These are phyloP conservation scores for Monosporascus sp. DNA, from an alignment of 2,329 filamentous ascomycete genomes.

Conservation along the genomic window DNA sequence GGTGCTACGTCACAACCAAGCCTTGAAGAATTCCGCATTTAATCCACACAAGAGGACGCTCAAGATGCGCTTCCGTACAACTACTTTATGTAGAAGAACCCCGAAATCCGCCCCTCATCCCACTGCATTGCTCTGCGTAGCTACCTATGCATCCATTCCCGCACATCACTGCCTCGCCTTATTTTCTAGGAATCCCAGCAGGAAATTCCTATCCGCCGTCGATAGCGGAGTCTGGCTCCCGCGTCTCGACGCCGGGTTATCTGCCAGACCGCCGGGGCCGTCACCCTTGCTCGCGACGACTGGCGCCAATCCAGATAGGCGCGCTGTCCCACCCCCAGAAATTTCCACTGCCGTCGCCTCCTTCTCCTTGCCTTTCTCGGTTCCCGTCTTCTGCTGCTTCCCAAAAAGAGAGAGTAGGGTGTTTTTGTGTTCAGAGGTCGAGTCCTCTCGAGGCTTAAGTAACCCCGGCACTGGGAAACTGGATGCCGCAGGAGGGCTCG, in stretches of 20 bases:
- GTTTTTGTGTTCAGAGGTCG: slow-evolving; percentile 37
- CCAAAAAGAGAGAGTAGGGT: slow-evolving; percentile 59
- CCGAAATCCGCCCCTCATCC: no score
- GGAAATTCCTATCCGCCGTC: slow-evolving; percentile 67
- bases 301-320: slow-evolving; percentile 37
- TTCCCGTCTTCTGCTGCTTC: slow-evolving; percentile 32
- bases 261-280: slow-evolving; percentile 11
- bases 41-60: no score
- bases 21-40: no score
- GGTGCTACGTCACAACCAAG: no score
- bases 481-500: slow-evolving; percentile 22
- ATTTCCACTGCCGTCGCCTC: slow-evolving; percentile 21
- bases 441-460: slow-evolving; percentile 28
- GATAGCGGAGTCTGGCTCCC: slow-evolving; percentile 53
- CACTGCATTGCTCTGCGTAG: background rate
- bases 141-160: background rate
- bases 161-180: slow-evolving; percentile 26
- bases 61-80: no score
- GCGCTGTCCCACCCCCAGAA: slow-evolving; percentile 12
- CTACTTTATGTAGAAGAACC: no score
- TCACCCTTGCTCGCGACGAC: slow-evolving; percentile 36
- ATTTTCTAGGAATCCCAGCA: slow-evolving; percentile 68
- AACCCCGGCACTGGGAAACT: slow-evolving; percentile 21
- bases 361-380: slow-evolving; percentile 24
- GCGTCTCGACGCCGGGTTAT: slow-evolving; percentile 26